phyloP scores from a whole-genome alignment of 2,329 filamentous ascomycete species.

The Pyrenochaeta sp. region DNA sequence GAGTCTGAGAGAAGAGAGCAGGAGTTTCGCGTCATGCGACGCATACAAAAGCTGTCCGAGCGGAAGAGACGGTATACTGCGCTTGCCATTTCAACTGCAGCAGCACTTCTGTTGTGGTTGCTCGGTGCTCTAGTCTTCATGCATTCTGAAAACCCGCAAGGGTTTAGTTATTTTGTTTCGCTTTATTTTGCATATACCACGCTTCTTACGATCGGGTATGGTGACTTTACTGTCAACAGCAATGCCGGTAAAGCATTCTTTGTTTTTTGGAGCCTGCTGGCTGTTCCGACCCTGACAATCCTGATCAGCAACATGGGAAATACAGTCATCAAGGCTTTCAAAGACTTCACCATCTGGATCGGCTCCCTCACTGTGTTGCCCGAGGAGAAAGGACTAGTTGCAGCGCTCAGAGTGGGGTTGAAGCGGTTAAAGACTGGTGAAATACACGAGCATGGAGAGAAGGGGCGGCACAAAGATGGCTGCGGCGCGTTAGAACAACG shows the following conservation, averaged over 20 bases:
- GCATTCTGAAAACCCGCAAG: constrained; percentile 54
- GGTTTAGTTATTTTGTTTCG: constrained; percentile 62
- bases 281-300: constrained; percentile 63
- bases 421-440: constrained; percentile 35
- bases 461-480: constrained; percentile 11
- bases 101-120: constrained; percentile 54
- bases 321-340: constrained; percentile 63
- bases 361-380: constrained; percentile 65
- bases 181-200: constrained; percentile 64
- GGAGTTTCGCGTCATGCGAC: constrained; percentile 57
- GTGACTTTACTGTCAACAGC: constrained; percentile 57
- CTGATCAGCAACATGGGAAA: constrained; percentile 64
- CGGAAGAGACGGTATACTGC: constrained; percentile 51
- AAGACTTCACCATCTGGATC: constrained; percentile 64
- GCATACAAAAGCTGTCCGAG: constrained; percentile 49
- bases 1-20: constrained; percentile 56
- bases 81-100: constrained; percentile 50
- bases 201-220: constrained; percentile 65
- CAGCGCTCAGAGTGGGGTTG: constrained; percentile 42
- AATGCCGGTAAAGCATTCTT: constrained; percentile 65
- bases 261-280: constrained; percentile 65
- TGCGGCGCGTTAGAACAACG: constrained; percentile 19
- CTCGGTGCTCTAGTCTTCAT: constrained; percentile 62
- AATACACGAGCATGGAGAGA: constrained; percentile 19
- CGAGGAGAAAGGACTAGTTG: constrained; percentile 53